Percentiles rank a stretch among this genome's conserved stretches.
phyloP scores from a whole-genome alignment of 2,329 filamentous ascomycete genomes.

The Paecilomyces sp. region DNA sequence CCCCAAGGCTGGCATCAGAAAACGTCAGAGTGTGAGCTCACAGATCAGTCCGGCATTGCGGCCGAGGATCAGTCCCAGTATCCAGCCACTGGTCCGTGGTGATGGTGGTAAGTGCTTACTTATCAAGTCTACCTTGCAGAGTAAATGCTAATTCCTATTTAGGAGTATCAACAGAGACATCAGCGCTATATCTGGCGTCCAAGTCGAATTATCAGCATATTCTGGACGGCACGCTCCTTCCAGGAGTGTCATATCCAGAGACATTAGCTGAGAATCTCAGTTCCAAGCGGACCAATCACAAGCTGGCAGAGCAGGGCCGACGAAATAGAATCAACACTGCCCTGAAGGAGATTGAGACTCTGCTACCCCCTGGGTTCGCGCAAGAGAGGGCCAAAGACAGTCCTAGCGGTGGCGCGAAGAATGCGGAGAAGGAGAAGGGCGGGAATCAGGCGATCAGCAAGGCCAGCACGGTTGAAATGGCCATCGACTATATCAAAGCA shows the following conservation, averaged over 20 bases:
- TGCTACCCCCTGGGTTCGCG: conserved; percentile 58
- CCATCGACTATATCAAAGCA: conserved; percentile 88
- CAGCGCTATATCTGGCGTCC: conserved; percentile 72
- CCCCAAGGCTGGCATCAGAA: conserved; percentile 52
- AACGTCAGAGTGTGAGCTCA: conserved; percentile 62
- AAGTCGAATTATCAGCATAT: conserved; percentile 99
- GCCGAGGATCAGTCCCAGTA: conserved; percentile 86
- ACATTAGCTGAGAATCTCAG: conserved; percentile 89
- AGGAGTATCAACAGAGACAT: conserved; percentile 50
- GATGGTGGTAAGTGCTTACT: conserved; percentile 49
- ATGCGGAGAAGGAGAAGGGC: conserved; percentile 31
- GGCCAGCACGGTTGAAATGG: conserved; percentile 93
- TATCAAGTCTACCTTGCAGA: neutral
- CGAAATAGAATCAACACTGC: conserved; percentile 93
- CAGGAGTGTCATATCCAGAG: conserved; percentile 83
- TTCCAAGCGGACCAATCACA: conserved; percentile 94
- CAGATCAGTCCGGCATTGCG: conserved; percentile 80
- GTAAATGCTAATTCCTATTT: neutral
- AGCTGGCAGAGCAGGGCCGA: conserved; percentile 93
- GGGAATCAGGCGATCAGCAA: conserved; percentile 68
- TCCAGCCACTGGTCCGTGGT: conserved; percentile 80
- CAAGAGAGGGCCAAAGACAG: conserved; percentile 36
- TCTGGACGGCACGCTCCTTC: conserved; percentile 82
- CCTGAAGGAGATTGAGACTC: conserved; percentile 78
- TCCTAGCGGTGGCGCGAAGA: conserved; percentile 26